These are phyloP conservation scores for Phytophthora sansomeana DNA, from an alignment of 352 stramenopile genomes.

Conservation along the genomic window DNA sequence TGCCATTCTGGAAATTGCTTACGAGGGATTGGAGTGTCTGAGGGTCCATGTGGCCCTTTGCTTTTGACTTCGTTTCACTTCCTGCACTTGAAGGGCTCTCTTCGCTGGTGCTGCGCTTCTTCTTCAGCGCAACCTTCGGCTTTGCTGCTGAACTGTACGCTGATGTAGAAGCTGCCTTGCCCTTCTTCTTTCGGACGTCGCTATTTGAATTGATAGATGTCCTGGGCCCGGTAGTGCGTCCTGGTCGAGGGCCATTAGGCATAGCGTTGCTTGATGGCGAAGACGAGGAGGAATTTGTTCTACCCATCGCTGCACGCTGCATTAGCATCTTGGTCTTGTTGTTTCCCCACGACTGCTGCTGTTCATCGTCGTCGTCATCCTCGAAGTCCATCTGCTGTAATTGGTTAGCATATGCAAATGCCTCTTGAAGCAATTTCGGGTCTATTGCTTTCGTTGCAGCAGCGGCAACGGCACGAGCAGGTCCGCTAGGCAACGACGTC, in stretches of 20 bases:
- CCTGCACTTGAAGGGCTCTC: constrained; percentile 14
- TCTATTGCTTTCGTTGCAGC: constrained; percentile 53
- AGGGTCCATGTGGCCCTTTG: constrained; percentile 57
- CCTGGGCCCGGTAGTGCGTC: constrained; percentile 10
- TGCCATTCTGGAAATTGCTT: constrained; percentile 79
- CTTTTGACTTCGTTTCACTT: constrained; percentile 18
- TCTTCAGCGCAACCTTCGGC: constrained; percentile 42
- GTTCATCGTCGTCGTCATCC: constrained; percentile 52
- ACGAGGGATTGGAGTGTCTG: constrained; percentile 72
- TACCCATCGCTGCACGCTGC: constrained; percentile 26
- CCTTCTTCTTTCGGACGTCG: constrained; percentile 48
- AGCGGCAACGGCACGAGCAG: constrained; percentile 15
- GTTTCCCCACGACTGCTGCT: constrained; percentile 30
- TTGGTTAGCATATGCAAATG: constrained; percentile 75
- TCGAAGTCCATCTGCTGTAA: constrained; percentile 55
- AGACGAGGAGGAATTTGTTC: constrained; percentile 35
- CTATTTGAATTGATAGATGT: constrained; percentile 6
- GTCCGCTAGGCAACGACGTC: constrained; percentile 18
- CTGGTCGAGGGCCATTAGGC: constrained; percentile 7
- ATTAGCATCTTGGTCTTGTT: constrained; percentile 34
- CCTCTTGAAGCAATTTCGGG: constrained; percentile 72
- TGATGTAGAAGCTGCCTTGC: constrained; percentile 21
- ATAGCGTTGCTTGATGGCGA: constrained; percentile 29
- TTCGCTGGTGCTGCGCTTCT: constrained; percentile 29
- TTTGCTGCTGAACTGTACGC: constrained; percentile 52